phyloP scores from a whole-genome alignment of 2,329 filamentous ascomycete genomes.

The Epichloe festucae region DNA sequence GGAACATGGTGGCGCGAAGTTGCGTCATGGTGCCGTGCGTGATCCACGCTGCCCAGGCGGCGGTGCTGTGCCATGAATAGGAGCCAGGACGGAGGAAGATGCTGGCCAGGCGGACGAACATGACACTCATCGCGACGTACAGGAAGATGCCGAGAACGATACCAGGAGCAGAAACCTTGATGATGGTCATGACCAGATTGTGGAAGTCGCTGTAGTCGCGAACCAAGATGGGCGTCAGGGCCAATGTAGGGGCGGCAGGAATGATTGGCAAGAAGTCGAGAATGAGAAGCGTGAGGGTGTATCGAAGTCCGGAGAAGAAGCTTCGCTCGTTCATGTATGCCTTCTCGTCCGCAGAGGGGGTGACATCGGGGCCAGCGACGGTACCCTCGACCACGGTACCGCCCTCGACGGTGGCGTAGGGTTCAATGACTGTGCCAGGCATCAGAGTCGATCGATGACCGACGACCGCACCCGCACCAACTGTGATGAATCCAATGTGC shows the following conservation, averaged over 20 bases:
- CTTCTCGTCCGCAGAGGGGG: slow-evolving; percentile 1
- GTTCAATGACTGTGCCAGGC: slow-evolving; percentile 8
- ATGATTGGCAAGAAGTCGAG: slow-evolving; percentile 9
- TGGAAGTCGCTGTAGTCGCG: slow-evolving; percentile 7
- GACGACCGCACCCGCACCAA: slow-evolving; percentile 10
- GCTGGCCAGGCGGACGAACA: slow-evolving; percentile 6
- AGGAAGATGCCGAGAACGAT: slow-evolving; percentile 5
- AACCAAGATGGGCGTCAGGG: slow-evolving; percentile 6
- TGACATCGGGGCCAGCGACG: slow-evolving; percentile 2
- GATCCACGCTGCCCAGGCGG: slow-evolving; percentile 11
- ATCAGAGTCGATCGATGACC: slow-evolving; percentile 10
- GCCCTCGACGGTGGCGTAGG: slow-evolving; percentile 8
- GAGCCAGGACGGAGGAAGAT: slow-evolving; percentile 7
- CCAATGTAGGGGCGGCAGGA: slow-evolving; percentile 4
- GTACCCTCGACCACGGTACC: slow-evolving; percentile 8
- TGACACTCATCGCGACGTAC: background rate
- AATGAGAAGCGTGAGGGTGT: slow-evolving; percentile 6
- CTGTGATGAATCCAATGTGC: slow-evolving; percentile 8
- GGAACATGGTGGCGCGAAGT: slow-evolving; percentile 7
- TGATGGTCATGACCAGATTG: slow-evolving; percentile 1
- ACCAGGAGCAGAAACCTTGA: slow-evolving; percentile 6
- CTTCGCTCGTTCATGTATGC: background rate
- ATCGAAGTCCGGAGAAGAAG: slow-evolving; percentile 4
- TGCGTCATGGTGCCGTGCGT: slow-evolving; percentile 9
- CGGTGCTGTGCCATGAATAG: slow-evolving; percentile 10